phyloP scores from a whole-genome alignment of 2,329 filamentous ascomycete species.

The Fusarium sp. region DNA sequence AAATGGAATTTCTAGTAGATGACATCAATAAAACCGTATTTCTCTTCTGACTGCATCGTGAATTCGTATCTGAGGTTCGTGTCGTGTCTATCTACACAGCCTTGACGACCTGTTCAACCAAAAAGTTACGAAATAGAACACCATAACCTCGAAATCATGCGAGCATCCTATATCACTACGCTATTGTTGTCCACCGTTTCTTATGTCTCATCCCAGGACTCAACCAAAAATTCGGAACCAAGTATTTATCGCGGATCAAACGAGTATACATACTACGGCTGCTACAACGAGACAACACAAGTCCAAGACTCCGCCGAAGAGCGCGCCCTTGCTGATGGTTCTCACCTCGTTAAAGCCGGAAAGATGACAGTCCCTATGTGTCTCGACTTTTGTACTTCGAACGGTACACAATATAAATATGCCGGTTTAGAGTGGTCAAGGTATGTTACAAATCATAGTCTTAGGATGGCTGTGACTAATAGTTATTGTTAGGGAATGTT shows the following conservation, averaged over 20 bases:
- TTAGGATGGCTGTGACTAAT: neutral
- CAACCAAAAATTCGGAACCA: constrained; percentile 23
- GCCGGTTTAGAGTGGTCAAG: constrained; percentile 66
- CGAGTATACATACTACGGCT: constrained; percentile 64
- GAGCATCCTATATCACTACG: neutral
- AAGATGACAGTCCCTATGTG: constrained; percentile 65
- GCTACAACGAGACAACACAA: constrained; percentile 68
- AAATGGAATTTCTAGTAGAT: neutral
- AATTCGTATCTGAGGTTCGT: neutral
- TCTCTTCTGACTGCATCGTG: neutral
- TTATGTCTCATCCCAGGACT: constrained; percentile 25
- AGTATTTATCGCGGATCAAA: constrained; percentile 51
- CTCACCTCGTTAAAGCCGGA: constrained; percentile 53
- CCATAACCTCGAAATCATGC: neutral
- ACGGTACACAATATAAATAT: constrained; percentile 56
- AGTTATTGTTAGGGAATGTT: constrained; percentile 63
- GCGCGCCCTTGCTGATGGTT: constrained; percentile 60
- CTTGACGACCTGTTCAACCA: neutral
- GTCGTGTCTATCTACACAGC: neutral
- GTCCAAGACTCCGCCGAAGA: constrained; percentile 53
- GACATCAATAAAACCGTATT: neutral
- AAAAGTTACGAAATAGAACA: neutral
- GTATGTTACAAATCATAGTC: constrained; percentile 43
- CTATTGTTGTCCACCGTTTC: constrained; percentile 27
- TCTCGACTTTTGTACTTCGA: constrained; percentile 60